Conservation (phyloP, 225 moss, liverwort and hornwort species). For the Marchantia polymorpha region DNA sequence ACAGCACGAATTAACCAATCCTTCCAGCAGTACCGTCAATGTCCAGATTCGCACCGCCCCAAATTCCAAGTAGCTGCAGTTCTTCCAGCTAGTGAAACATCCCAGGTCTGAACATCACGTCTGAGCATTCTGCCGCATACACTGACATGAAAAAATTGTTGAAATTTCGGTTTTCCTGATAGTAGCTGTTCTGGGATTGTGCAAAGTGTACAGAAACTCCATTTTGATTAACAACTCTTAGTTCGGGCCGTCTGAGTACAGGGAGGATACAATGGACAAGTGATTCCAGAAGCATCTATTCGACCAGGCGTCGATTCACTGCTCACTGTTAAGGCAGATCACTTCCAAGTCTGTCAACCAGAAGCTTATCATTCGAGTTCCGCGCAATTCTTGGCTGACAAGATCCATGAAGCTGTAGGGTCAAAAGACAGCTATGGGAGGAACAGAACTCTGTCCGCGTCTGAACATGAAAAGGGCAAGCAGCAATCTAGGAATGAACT, state of each 20-base stretch:
- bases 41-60: not conserved
- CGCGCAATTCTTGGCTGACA: not conserved
- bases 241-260: not conserved
- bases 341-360: slow-evolving; percentile 5
- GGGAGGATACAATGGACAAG: not conserved
- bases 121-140: not conserved
- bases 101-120: not conserved
- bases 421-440: too few species aligned
- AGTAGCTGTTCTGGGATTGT: too few species aligned
- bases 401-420: not conserved
- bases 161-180: too few species aligned
- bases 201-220: too few species aligned
- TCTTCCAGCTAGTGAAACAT: not conserved
- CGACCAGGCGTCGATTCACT: slow-evolving; percentile 1
- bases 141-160: too few species aligned
- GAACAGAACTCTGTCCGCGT: too few species aligned
- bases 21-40: not conserved
- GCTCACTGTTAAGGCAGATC: not conserved
- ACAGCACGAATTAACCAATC: not conserved
- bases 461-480: too few species aligned
- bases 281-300: not conserved
- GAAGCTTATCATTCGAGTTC: not conserved
- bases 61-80: too few species aligned
- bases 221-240: too few species aligned
- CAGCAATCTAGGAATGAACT: too few species aligned